Evolutionary conservation across 177 flowering plant genomes (phyloP).

Genomic region (Vitis hybrid): DNA sequence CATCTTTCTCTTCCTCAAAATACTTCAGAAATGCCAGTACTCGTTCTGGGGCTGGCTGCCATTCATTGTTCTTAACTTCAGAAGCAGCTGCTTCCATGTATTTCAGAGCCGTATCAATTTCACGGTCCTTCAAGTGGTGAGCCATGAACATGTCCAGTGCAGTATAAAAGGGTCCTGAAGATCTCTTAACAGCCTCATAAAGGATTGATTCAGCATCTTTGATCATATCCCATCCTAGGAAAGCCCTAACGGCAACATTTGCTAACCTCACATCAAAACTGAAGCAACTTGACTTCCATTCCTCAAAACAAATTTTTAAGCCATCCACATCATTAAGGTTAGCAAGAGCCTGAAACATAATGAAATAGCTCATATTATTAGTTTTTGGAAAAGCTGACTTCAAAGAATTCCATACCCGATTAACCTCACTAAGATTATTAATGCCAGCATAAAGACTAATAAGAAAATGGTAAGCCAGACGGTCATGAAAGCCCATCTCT

Average conservation of each 20-base stretch:
- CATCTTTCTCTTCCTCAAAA: conserved; percentile 42
- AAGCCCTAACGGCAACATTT: conserved; percentile 27
- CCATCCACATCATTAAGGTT: conserved; percentile 47
- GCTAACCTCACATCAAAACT: conserved; percentile 49
- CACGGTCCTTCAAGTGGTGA: conserved; percentile 29
- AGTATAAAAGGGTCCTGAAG: conserved; percentile 19
- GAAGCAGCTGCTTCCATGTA: conserved; percentile 36
- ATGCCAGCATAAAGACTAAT: conserved; percentile 54
- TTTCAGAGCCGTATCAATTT: conserved; percentile 35
- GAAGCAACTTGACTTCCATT: conserved; percentile 47
- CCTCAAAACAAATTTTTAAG: conserved; percentile 33
- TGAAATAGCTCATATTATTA: conserved; percentile 45
- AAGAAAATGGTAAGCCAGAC: conserved; percentile 47
- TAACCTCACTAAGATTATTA: conserved; percentile 41
- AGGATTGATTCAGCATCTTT: conserved; percentile 45
- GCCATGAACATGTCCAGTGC: conserved; percentile 43
- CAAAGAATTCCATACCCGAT: conserved; percentile 46
- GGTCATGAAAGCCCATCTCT: conserved; percentile 26
- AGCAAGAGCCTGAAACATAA: conserved; percentile 50
- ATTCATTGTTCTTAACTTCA: conserved; percentile 23
- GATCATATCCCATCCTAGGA: conserved; percentile 38
- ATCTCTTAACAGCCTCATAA: conserved; percentile 25
- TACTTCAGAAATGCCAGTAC: conserved; percentile 28
- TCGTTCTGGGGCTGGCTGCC: conserved; percentile 34
- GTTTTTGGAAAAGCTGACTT: conserved; percentile 27